Percentiles rank a stretch among this genome's conserved stretches.
Evolutionary conservation across 148 eudicot genomes (phyloP).

Genomic region (Camellia granthamiana): DNA sequence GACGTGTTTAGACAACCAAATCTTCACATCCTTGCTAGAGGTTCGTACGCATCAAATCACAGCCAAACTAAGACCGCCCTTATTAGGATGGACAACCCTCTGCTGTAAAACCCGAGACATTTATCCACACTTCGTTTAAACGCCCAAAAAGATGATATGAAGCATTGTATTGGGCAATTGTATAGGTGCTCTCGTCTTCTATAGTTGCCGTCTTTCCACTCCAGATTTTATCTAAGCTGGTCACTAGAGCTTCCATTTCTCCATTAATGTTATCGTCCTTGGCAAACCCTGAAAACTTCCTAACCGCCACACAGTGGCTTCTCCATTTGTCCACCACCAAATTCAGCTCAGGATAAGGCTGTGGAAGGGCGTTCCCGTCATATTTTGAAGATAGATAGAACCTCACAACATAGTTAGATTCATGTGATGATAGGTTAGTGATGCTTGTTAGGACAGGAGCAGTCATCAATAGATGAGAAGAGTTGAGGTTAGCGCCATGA

Average conservation of each 20-base stretch:
- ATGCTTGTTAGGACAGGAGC: slow-evolving; percentile 28
- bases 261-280: slow-evolving; percentile 20
- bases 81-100: slow-evolving; percentile 15
- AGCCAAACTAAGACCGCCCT: no score
- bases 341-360: slow-evolving; percentile 21
- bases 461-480: slow-evolving; percentile 7
- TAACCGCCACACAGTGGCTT: slow-evolving; percentile 18
- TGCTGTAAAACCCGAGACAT: slow-evolving; percentile 12
- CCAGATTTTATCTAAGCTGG: slow-evolving; percentile 8
- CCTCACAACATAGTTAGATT: slow-evolving; percentile 16
- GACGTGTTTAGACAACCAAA: no score
- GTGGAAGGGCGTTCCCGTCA: slow-evolving; percentile 8
- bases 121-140: slow-evolving; percentile 31
- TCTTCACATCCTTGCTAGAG: no score
- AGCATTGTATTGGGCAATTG: slow-evolving; percentile 26
- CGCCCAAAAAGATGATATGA: slow-evolving; percentile 20
- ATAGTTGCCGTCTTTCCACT: neutral
- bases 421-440: neutral
- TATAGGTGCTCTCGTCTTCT: slow-evolving; percentile 6
- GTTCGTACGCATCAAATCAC: no score
- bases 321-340: slow-evolving; percentile 14
- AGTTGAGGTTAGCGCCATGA: slow-evolving; percentile 28
- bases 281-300: slow-evolving; percentile 27
- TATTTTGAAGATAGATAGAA: slow-evolving; percentile 18
- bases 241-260: slow-evolving; percentile 14